Evolutionary conservation across 371 early-diverging fungal genomes (phyloP), one percentile per base, ranked within the genome.

Genomic region (Lichtheimia hyalospora): DNA sequence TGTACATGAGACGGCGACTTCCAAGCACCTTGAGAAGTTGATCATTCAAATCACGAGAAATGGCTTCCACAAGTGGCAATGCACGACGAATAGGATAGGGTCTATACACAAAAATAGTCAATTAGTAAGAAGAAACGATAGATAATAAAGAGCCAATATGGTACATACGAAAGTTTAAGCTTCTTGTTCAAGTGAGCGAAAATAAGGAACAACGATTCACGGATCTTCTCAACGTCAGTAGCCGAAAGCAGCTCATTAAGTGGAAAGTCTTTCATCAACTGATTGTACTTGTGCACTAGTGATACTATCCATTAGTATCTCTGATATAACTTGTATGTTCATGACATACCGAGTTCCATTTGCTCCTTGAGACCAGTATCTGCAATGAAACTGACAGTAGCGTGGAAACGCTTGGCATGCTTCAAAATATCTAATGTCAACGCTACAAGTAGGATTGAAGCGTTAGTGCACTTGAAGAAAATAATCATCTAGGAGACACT

Each of bases 241-340:
- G 98, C 95, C 12, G 97, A 86, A 48, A 99, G 76, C 25, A 99
- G 85, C 68, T 98, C 98, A 69, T 93, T 94, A 42, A 98, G 77
- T 27, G 99, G 99, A 60, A 99, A 98, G 54, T 99, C 98, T 71
- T 92, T 93, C 97, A 99, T 97, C 52, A 99, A 82, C 71, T 91
- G 92, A 67, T 98, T 98, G 86, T 97, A 98, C 64, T 92, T 95
- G 70, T 85, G 84, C 3, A 96, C 98, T 84, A 66, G n/a, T n/a
- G n/a, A n/a, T n/a, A n/a, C n/a, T n/a, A n/a, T n/a, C n/a, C n/a
- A n/a, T n/a, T n/a, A n/a, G n/a, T n/a, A n/a, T n/a, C n/a, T n/a
- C n/a, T n/a, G n/a, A n/a, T n/a, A n/a, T n/a, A n/a, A n/a, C 10
- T 34, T 39, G 4, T 13, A 8, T 3, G 20, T 18, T 10, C 12